A percentile compares a stretch with the other conserved stretches of the same genome.
Evolutionary conservation across 768 basidiomycete genomes (phyloP).

Genomic region (Amanita polypyramis): DNA sequence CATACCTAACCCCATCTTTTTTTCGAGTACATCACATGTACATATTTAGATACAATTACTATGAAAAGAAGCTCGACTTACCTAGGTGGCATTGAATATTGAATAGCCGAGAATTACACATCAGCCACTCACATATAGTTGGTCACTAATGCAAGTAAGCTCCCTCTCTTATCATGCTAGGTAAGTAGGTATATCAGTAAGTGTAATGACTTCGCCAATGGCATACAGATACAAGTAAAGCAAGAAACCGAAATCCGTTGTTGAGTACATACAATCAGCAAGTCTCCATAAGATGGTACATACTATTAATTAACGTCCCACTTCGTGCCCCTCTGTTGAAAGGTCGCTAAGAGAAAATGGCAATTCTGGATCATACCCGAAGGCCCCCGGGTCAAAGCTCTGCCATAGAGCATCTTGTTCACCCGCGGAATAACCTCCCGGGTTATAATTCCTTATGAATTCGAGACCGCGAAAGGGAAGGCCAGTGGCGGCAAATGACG

Average conservation of each 20-base stretch:
- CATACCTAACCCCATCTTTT: too few species aligned
- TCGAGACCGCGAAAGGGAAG: constrained; percentile 82
- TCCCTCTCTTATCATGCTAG: background rate
- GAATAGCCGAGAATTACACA: background rate
- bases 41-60: too few species aligned
- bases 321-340: constrained; percentile 25
- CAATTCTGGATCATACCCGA: constrained; percentile 69
- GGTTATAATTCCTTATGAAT: constrained; percentile 70
- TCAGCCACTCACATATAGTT: too few species aligned
- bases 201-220: background rate
- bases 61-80: too few species aligned
- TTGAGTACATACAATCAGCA: background rate
- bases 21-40: too few species aligned
- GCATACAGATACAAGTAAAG: constrained; percentile 6
- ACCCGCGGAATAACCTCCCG: constrained; percentile 33
- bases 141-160: too few species aligned
- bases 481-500: constrained; percentile 61
- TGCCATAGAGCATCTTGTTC: constrained; percentile 47
- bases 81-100: too few species aligned
- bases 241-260: background rate
- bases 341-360: constrained; percentile 52
- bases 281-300: background rate
- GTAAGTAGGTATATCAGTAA: background rate
- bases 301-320: constrained; percentile 15
- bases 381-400: constrained; percentile 63